Base-by-base conservation (phyloP, 208 protist species). In the Sergeia podlipaevii region DNA sequence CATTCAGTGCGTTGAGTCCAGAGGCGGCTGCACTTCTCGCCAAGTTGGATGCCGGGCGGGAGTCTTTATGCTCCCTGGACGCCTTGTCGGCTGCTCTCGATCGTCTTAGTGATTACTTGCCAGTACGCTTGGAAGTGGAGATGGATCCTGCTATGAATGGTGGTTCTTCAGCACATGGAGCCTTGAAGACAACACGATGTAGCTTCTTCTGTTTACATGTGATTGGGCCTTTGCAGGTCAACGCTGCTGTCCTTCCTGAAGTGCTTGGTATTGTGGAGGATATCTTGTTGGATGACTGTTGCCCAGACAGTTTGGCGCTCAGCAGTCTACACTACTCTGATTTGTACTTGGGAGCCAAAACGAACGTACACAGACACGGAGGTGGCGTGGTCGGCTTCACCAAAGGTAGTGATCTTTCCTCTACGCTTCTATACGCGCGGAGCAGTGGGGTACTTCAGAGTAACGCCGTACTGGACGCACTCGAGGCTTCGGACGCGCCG, bases 261-360 rank as follows among this genome's bases (percentile, higher is more conserved):
- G 69, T 75, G 3, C 63, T 91, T 15, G 58, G 59, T 4, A 38
- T 80, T 7, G 21, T 88, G 6, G 79, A 91, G 52, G 79, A 86
- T 55, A 43, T 91, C 2, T 60, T 91, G 8, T 65, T 91, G 4
- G 84, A 91, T 49, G 84, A 89, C 65, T 84, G 76, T 45, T 66
- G 74, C 32, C 29, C 18, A 17, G 21, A 45, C 1, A 34, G n/a
- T 2, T 20, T 91, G 4, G 27, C 43, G 3, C 32, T 88, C 4
- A 52, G 34, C n/a, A 55, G 48, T 15, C 39, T 91, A 24, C 80
- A 81, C 58, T 70, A 73, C 36, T 57, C 63, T 36, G 79, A 85
- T 49, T 17, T 88, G 18, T 57, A 33, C 15, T 46, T 85, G 10
- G 64, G 46, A 26, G 33, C 41, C 26, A 33, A 37, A 4, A 11